Evolutionary conservation across 495 filamentous ascomycete species (phyloP).

Genomic region (Cudoniella acicularis): DNA sequence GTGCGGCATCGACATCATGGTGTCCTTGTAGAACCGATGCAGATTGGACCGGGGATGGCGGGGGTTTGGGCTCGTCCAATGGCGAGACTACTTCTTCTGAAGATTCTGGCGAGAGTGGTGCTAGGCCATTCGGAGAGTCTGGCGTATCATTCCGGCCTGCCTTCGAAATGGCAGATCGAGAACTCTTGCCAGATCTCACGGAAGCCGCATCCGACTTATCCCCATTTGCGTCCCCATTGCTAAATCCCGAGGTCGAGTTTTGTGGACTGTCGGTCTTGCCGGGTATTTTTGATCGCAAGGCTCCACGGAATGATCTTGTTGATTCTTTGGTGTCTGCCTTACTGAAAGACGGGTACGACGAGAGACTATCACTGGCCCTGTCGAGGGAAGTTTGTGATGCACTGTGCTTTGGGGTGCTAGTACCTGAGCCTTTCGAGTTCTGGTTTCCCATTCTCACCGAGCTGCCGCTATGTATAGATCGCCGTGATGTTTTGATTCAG

Average conservation of each 20-base stretch:
- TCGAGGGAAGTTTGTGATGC: slow-evolving; percentile 30
- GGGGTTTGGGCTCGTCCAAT: slow-evolving; percentile 56
- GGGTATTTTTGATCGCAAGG: slow-evolving; percentile 57
- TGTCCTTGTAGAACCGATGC: slow-evolving; percentile 71
- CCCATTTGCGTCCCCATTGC: slow-evolving; percentile 45
- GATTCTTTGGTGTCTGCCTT: slow-evolving; percentile 96
- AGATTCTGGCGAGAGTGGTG: slow-evolving; percentile 8
- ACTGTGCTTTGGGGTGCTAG: slow-evolving; percentile 28
- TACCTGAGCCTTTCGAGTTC: slow-evolving; percentile 63
- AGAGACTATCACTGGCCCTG: slow-evolving; percentile 37
- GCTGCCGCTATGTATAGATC: not conserved
- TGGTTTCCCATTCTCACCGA: slow-evolving; percentile 76
- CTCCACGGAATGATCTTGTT: slow-evolving; percentile 76
- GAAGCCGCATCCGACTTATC: slow-evolving; percentile 77
- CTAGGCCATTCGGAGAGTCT: not conserved
- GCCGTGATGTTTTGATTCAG: not conserved
- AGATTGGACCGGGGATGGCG: slow-evolving; percentile 86
- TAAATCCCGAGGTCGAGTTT: slow-evolving; percentile 61
- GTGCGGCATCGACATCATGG: slow-evolving; percentile 73
- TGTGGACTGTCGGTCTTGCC: slow-evolving; percentile 75
- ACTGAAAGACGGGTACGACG: slow-evolving; percentile 86
- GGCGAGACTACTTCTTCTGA: slow-evolving; percentile 15
- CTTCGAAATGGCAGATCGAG: slow-evolving; percentile 42
- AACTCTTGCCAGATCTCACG: slow-evolving; percentile 61
- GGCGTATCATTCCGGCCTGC: not conserved